Evolutionary conservation across 1,284 basidiomycete genomes (phyloP), one percentile per base, ranked within the genome.

Genomic region (Cryptococcus wingfieldii): DNA sequence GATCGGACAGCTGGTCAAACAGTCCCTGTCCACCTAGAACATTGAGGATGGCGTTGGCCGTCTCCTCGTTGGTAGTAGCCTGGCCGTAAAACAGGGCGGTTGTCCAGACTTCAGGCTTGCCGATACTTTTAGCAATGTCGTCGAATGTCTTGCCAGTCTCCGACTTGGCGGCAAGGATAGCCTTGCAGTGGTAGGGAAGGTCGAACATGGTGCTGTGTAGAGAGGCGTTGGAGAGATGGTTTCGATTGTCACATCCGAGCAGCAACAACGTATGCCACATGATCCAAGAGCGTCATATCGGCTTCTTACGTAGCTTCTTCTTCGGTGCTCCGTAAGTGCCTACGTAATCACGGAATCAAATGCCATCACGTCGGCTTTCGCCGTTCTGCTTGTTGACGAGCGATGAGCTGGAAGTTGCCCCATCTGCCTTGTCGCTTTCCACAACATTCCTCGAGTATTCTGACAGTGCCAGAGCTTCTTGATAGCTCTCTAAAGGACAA

Each of bases 41-140:
- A 18, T 88, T 86, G 79, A 81, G 87, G 84, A 87, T 89, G 48
- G 85, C 82, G 7, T 79, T 73, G 25, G 87, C 86, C 7, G 89
- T 71, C 47, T 81, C 80, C 13, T 72, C 78, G 31, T 80, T 71
- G 13, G 86, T 72, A 27, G 88, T 89, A 0, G 89, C 89, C 84
- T 91, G 89, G 8, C 87, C 90, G 65, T 90, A 92, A 77, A 93
- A 90, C 42, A 87, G 82, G 1, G 89, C 84, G 2, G 90, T 90
- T n/a, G 90, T 82, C 88, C 88, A 94, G 39, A 92, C 82, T 73
- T 94, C 90, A 65, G 89, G 87, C 66, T 83, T 84, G n/a, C 82
- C 83, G 56, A 92, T 81, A 13, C 79, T 79, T 57, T 85, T 79
- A 5, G 83, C 87, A 61, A 92, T 84, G 47, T 83, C 78, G 48